These are phyloP conservation scores for Trifolium dubium DNA, from an alignment of 306 rosid genomes.

Conservation along the genomic window DNA sequence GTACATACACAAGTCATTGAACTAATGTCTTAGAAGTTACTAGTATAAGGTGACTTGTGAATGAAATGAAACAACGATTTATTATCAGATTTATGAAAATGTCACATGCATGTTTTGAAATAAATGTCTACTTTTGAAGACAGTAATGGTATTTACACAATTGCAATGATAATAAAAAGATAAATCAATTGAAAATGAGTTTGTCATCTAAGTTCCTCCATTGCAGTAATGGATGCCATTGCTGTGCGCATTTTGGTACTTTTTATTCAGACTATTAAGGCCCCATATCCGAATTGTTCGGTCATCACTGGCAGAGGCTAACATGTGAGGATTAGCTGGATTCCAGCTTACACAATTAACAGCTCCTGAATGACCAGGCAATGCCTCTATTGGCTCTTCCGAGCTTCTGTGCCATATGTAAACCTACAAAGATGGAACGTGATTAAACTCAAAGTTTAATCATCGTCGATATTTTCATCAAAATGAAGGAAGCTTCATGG, in stretches of 20 bases:
- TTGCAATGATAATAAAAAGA: slow-evolving; percentile 62
- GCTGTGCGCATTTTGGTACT: slow-evolving; percentile 62
- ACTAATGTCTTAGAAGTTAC: not conserved
- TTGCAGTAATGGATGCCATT: slow-evolving; percentile 88
- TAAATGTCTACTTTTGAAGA: slow-evolving; percentile 67
- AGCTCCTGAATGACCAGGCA: slow-evolving; percentile 95
- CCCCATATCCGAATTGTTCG: slow-evolving; percentile 97
- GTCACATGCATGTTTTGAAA: slow-evolving; percentile 69
- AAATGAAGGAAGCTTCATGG: not conserved
- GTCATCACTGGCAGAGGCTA: slow-evolving; percentile 98
- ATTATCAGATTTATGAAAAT: slow-evolving; percentile 58
- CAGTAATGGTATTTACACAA: slow-evolving; percentile 78
- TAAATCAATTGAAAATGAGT: slow-evolving; percentile 46
- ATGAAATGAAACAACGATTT: slow-evolving; percentile 48
- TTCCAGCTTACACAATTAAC: slow-evolving; percentile 98
- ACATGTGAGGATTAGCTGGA: slow-evolving; percentile 91
- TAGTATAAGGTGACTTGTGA: not conserved
- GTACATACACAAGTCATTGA: not conserved
- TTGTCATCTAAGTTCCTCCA: slow-evolving; percentile 66
- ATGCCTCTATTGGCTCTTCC: slow-evolving; percentile 70
- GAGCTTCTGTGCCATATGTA: slow-evolving; percentile 88
- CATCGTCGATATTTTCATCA: slow-evolving; percentile 8
- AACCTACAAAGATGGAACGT: slow-evolving; percentile 58
- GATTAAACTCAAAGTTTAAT: slow-evolving; percentile 23
- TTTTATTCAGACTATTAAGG: slow-evolving; percentile 59